phyloP scores from a whole-genome alignment of 225 moss, liverwort and hornwort genomes.

The Marchantia paleacea region DNA sequence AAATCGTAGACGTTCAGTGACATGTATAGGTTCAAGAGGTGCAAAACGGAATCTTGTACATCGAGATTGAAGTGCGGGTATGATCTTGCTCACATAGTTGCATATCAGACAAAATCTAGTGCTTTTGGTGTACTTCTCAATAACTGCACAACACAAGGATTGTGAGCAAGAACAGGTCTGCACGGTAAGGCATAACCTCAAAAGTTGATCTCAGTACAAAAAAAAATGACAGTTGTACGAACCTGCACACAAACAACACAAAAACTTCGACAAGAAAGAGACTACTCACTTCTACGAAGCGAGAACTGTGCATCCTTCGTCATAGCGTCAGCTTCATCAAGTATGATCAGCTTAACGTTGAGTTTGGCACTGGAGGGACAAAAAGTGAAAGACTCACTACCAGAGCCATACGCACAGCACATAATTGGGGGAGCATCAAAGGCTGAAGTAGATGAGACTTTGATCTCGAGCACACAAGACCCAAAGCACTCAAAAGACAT shows the following conservation, averaged over 20 bases:
- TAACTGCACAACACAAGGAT: conserved; percentile 48
- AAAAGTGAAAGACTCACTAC: neutral
- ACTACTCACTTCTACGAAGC: conserved; percentile 70
- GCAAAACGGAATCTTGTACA: conserved; percentile 98
- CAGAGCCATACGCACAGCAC: neutral
- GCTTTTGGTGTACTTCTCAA: conserved; percentile 95
- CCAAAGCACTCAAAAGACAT: neutral
- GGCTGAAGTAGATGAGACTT: neutral
- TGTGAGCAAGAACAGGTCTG: neutral
- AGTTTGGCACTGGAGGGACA: conserved; percentile 66
- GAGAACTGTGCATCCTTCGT: conserved; percentile 99
- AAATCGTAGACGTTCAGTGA: conserved; percentile 68
- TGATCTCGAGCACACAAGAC: neutral
- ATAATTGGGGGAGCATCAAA: neutral
- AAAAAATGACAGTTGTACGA: no score
- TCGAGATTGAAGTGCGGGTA: conserved; percentile 93
- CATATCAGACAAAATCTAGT: conserved; percentile 98
- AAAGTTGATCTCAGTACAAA: no score
- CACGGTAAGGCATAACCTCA: neutral
- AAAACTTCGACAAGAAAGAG: neutral
- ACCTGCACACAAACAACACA: neutral
- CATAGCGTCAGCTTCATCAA: conserved; percentile 99
- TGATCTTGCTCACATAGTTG: conserved; percentile 99
- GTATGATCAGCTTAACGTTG: conserved; percentile 87
- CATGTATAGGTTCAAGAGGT: conserved; percentile 75